phyloP scores from a whole-genome alignment of 2,329 filamentous ascomycete species.

The Pseudocercospora pini-densiflorae region DNA sequence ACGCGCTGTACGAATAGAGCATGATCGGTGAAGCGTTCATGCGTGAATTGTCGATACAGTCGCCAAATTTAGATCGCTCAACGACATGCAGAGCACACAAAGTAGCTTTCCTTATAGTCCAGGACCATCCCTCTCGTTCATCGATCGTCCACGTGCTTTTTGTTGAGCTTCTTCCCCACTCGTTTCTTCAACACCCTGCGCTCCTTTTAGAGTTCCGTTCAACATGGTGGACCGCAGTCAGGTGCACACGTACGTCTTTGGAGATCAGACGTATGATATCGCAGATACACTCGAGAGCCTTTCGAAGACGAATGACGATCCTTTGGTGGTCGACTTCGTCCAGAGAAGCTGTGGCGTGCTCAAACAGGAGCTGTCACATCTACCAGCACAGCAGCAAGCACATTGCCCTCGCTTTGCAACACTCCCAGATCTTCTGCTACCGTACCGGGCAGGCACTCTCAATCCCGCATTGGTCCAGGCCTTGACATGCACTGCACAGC shows the following conservation, averaged over 20 bases:
- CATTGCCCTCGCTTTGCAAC: slow-evolving; percentile 20
- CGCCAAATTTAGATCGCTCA: background rate
- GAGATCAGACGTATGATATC: slow-evolving; percentile 32
- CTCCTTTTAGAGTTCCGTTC: background rate
- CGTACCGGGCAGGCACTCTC: slow-evolving; percentile 22
- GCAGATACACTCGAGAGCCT: slow-evolving; percentile 22
- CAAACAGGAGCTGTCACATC: slow-evolving; percentile 20
- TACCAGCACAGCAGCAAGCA: slow-evolving; percentile 21
- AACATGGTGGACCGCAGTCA: slow-evolving; percentile 10
- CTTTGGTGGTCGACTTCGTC: slow-evolving; percentile 25
- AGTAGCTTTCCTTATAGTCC: background rate
- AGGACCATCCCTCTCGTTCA: background rate
- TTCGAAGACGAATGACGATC: slow-evolving; percentile 20
- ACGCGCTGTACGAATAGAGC: background rate
- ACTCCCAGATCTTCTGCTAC: slow-evolving; percentile 18
- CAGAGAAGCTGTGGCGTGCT: slow-evolving; percentile 19
- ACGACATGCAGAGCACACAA: background rate
- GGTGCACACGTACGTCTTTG: slow-evolving; percentile 27
- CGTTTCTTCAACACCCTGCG: background rate
- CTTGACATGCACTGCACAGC: slow-evolving; percentile 27
- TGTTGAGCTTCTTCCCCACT: background rate
- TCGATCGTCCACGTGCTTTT: background rate
- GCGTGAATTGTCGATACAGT: background rate
- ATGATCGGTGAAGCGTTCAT: background rate
- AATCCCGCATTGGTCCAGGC: slow-evolving; percentile 29